A percentile compares a stretch with the other conserved stretches of the same genome.
Evolutionary conservation across 192 early-diverging fungal species (phyloP).

Genomic region (Coemansia nantahalensis): DNA sequence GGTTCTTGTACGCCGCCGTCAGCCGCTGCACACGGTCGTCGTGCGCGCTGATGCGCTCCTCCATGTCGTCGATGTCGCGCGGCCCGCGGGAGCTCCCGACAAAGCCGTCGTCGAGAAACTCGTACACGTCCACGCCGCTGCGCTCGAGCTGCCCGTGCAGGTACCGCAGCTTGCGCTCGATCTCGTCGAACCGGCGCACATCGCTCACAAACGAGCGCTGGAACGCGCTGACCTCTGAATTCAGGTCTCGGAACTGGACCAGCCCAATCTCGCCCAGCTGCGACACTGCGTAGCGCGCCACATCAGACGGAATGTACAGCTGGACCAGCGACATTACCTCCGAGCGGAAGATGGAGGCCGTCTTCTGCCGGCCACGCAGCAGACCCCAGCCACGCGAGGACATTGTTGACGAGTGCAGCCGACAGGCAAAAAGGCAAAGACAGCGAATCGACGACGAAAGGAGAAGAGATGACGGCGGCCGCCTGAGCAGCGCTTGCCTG

Average conservation of each 20-base stretch:
- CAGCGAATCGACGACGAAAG: neutral
- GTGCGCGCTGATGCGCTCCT: constrained; percentile 73
- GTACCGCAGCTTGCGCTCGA: constrained; percentile 96
- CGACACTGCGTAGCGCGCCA: constrained; percentile 85
- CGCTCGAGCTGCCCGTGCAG: constrained; percentile 78
- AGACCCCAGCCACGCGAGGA: constrained; percentile 43
- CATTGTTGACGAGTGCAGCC: constrained; percentile 14
- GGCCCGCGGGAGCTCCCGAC: constrained; percentile 67
- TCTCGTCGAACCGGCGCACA: constrained; percentile 94
- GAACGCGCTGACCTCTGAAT: constrained; percentile 92
- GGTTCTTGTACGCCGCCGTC: constrained; percentile 80
- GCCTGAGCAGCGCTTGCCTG: too few species aligned
- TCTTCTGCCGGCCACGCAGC: constrained; percentile 44
- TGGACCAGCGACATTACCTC: constrained; percentile 95
- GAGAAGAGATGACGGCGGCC: too few species aligned
- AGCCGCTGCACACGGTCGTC: constrained; percentile 82
- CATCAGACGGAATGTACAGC: constrained; percentile 95
- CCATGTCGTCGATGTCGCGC: constrained; percentile 93
- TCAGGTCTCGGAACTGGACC: constrained; percentile 94
- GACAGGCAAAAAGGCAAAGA: neutral
- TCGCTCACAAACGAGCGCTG: constrained; percentile 94
- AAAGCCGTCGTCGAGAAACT: constrained; percentile 49
- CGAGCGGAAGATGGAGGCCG: constrained; percentile 75
- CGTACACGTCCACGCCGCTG: constrained; percentile 61
- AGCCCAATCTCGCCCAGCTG: constrained; percentile 94